Evolutionary conservation across 164 flowering plant genomes (phyloP).

Genomic region (Tinospora cordifolia): DNA sequence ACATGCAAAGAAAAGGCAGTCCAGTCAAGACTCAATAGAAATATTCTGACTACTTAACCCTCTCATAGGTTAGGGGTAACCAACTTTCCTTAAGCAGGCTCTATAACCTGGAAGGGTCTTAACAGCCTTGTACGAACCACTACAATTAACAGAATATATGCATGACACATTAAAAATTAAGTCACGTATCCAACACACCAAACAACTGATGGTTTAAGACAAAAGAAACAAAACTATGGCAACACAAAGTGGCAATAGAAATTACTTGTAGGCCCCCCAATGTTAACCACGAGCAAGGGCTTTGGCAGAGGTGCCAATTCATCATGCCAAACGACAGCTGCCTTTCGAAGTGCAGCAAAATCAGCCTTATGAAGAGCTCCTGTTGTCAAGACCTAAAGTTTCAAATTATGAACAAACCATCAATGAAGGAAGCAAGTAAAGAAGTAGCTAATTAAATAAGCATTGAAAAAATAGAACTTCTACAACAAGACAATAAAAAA

Average conservation of each 20-base stretch:
- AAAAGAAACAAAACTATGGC: not conserved
- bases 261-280: constrained; percentile 90
- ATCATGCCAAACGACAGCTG: constrained; percentile 85
- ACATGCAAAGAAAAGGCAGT: no score
- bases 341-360: constrained; percentile 61
- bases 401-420: not conserved
- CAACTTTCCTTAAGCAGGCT: not conserved
- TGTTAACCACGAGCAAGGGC: constrained; percentile 83
- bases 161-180: not conserved
- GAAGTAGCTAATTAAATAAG: not conserved
- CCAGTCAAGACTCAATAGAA: no score
- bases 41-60: no score
- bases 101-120: not conserved
- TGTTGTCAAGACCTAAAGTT: constrained; percentile 60
- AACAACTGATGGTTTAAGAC: not conserved
- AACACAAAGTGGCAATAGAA: constrained; percentile 7
- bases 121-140: not conserved
- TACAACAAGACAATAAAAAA: not conserved
- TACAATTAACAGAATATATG: not conserved
- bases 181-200: not conserved
- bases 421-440: not conserved
- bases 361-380: constrained; percentile 94
- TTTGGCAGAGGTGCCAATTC: constrained; percentile 83
- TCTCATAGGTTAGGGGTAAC: not conserved
- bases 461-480: not conserved